A percentile compares a stretch with the other conserved stretches of the same genome.
phyloP scores from a whole-genome alignment of 73 alveolate species.

The Diophrys appendiculata region DNA sequence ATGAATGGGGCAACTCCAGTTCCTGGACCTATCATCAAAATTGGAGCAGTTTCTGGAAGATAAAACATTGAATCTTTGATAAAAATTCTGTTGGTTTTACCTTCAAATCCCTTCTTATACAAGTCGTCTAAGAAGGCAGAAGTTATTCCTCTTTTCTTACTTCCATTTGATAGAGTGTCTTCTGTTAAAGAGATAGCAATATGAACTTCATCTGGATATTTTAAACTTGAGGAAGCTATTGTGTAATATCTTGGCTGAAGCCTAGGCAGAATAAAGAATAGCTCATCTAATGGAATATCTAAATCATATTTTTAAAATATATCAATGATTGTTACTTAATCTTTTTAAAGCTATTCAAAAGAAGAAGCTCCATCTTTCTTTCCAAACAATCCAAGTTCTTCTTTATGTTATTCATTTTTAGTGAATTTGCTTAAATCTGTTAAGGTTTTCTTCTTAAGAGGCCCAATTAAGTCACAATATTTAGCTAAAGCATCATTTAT shows the following conservation, averaged over 20 bases:
- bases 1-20: slow-evolving; percentile 94
- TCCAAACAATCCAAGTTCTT: slow-evolving; percentile 47
- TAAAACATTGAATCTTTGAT: slow-evolving; percentile 41
- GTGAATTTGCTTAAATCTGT: slow-evolving; percentile 55
- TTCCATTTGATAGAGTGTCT: slow-evolving; percentile 59
- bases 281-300: slow-evolving; percentile 70
- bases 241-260: slow-evolving; percentile 87
- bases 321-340: slow-evolving; percentile 64
- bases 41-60: slow-evolving; percentile 21
- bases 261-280: slow-evolving; percentile 71
- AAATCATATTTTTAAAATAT: slow-evolving; percentile 60
- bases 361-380: slow-evolving; percentile 57
- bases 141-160: slow-evolving; percentile 71
- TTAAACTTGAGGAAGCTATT: slow-evolving; percentile 73
- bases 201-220: slow-evolving; percentile 65
- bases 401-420: slow-evolving; percentile 61
- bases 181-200: slow-evolving; percentile 69
- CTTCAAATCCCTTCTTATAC: slow-evolving; percentile 19
- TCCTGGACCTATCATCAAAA: slow-evolving; percentile 93
- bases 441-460: slow-evolving; percentile 68
- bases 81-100: slow-evolving; percentile 19
- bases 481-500: slow-evolving; percentile 67
- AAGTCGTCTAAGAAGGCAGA: slow-evolving; percentile 65
- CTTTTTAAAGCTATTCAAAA: slow-evolving; percentile 31
- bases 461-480: slow-evolving; percentile 80